A percentile compares a stretch with the other conserved stretches of the same genome.
Conservation (phyloP, 2,329 filamentous ascomycete genomes). For the Cladosporium phlei region DNA sequence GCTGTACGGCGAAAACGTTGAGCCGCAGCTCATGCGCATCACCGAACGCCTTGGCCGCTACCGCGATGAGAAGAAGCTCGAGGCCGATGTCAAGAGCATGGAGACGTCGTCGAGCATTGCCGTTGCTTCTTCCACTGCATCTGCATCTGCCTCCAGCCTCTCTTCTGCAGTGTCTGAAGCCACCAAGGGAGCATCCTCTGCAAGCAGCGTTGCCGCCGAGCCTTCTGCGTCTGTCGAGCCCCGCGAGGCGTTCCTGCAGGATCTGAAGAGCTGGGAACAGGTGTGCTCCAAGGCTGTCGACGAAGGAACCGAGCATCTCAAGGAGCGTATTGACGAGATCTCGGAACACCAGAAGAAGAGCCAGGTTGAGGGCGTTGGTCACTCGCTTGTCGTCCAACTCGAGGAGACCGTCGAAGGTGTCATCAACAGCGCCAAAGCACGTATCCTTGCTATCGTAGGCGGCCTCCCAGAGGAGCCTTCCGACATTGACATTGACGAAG, state of each 20-base stretch:
- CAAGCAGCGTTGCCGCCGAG: slow-evolving; percentile 41
- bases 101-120: slow-evolving; percentile 36
- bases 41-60: slow-evolving; percentile 81
- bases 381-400: slow-evolving; percentile 63
- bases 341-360: slow-evolving; percentile 64
- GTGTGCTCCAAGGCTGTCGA: slow-evolving; percentile 84
- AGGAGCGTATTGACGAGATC: slow-evolving; percentile 63
- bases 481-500: slow-evolving; percentile 47
- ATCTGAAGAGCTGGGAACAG: slow-evolving; percentile 79
- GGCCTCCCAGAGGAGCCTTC: slow-evolving; percentile 56
- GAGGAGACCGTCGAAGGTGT: slow-evolving; percentile 62
- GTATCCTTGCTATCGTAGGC: slow-evolving; percentile 55
- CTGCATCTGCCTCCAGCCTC: slow-evolving; percentile 24
- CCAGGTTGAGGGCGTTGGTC: slow-evolving; percentile 62
- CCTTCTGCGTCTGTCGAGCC: slow-evolving; percentile 39
- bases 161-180: slow-evolving; percentile 26
- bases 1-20: slow-evolving; percentile 85
- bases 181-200: slow-evolving; percentile 23
- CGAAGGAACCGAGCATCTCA: slow-evolving; percentile 68
- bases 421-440: slow-evolving; percentile 60
- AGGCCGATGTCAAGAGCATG: slow-evolving; percentile 53
- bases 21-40: slow-evolving; percentile 90
- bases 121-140: slow-evolving; percentile 23
- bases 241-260: slow-evolving; percentile 62
- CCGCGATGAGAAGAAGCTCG: slow-evolving; percentile 59